Evolutionary conservation across 1,139 yeast species (phyloP).

Genomic region (Kluyveromyces sp.): DNA sequence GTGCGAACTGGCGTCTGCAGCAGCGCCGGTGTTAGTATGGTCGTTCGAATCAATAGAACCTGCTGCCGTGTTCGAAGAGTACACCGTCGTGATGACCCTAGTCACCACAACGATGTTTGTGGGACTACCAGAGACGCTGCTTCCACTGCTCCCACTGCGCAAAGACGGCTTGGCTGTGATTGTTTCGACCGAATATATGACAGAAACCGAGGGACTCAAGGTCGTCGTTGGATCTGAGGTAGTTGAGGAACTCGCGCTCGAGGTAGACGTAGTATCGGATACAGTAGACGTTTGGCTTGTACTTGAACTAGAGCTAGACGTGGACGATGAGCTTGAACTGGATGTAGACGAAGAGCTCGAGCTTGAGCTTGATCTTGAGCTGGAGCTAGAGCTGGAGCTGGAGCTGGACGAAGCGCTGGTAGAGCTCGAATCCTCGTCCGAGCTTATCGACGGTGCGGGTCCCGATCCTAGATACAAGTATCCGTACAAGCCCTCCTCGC

Average conservation of each 20-base stretch:
- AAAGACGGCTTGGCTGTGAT: constrained; percentile 25
- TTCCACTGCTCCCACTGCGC: not conserved
- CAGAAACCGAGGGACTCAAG: constrained; percentile 12
- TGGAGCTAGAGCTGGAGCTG: not conserved
- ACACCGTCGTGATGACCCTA: constrained; percentile 25
- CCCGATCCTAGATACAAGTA: constrained; percentile 17
- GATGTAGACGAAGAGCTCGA: constrained; percentile 7
- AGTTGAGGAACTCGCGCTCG: not conserved
- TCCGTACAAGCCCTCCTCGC: constrained; percentile 15
- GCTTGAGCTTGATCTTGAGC: constrained; percentile 3
- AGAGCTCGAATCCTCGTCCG: not conserved
- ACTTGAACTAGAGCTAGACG: not conserved
- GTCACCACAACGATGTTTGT: constrained; percentile 22
- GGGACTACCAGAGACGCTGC: constrained; percentile 2
- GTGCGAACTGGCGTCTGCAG: constrained; percentile 5
- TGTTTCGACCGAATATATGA: constrained; percentile 27
- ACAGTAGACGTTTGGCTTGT: constrained; percentile 4
- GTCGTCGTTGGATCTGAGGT: constrained; percentile 4
- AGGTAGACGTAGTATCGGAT: not conserved
- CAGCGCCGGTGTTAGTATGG: constrained; percentile 5
- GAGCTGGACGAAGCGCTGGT: not conserved
- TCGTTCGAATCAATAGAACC: constrained; percentile 5
- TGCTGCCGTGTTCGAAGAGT: constrained; percentile 15
- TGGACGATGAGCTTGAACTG: constrained; percentile 5
- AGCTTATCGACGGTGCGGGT: constrained; percentile 5